Evolutionary conservation across 257 asterid species (phyloP).

Genomic region (Nemophila menziesii): DNA sequence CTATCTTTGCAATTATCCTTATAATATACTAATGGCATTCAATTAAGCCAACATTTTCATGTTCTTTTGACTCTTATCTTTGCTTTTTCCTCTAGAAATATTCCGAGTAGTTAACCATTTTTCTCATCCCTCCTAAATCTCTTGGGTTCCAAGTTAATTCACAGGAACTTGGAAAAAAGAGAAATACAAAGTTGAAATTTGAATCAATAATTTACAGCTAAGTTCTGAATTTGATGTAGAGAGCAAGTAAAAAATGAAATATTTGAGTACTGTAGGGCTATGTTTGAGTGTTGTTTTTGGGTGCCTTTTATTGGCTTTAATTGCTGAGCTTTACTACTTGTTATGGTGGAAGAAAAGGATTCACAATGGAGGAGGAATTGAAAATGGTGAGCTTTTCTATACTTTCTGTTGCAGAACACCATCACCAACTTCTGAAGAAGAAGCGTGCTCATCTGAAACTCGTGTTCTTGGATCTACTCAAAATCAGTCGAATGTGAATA

Average conservation of each 20-base stretch:
- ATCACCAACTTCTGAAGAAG: conserved; percentile 20
- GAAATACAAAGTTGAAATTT: conserved; percentile 1
- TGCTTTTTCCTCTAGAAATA: no score
- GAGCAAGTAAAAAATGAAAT: conserved; percentile 32
- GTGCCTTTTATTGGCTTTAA: conserved; percentile 41
- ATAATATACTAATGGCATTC: no score
- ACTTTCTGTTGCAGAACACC: conserved; percentile 26
- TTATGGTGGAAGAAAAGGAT: conserved; percentile 54
- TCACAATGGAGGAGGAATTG: conserved; percentile 17
- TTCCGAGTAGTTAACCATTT: no score
- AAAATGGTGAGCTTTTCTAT: conserved; percentile 22
- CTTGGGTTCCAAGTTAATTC: no score
- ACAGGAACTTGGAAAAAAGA: neutral
- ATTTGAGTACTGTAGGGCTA: conserved; percentile 44
- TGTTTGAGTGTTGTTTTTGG: conserved; percentile 59
- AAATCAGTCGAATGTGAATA: conserved; percentile 12
- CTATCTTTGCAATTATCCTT: no score
- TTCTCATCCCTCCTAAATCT: no score
- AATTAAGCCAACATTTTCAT: no score
- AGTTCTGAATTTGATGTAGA: conserved; percentile 6
- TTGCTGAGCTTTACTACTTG: conserved; percentile 57
- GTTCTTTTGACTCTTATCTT: no score
- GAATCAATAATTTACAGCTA: neutral
- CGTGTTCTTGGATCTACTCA: conserved; percentile 36
- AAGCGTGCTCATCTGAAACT: conserved; percentile 20